Base-by-base conservation (phyloP, 495 filamentous ascomycete genomes). In the Aspergillus cavernicola region DNA sequence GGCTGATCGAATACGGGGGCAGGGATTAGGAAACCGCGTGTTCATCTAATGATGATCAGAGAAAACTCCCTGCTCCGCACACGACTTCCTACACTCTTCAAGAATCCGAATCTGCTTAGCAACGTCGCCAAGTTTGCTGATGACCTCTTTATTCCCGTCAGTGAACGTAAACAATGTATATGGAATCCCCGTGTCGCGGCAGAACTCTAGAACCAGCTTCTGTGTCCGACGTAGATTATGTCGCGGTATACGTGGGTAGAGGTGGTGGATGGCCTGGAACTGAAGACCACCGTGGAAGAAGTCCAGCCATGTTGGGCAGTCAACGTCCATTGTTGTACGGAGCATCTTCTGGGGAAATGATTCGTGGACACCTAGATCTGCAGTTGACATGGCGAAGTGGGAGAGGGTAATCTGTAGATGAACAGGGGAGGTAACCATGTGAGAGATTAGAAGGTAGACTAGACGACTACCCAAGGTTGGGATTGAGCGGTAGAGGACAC, bases 301-400 rank as follows among this genome's bases (percentile, higher is more conserved):
- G 63, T 98, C 93, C 15, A 98, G 77, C 93, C 93, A 98, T 24
- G 83, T 74, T 1, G 93, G 89, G 65, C 93, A 98, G 65, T 96
- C 92, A 15, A 98, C 87, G 55, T 98, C 93, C 93, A 97, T 97
- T 7, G 93, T 97, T 10, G 93, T 98, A 51, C 93, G 81, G 43
- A 98, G 79, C 93, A 97, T 97, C 69, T 87, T 90, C 72, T 98
- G 93, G 2, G 93, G 85, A 67, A 97, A 98, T 12, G 87, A 92
- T 71, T 98, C 93, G 50, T 84, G 74, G 3, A 85, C 78, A 1
- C 93, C 93, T 22, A 96, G 74, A 60, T 97, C 93, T 7, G 90
- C 82, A 1, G 93, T 97, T 57, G 85, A 90, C 93, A 97, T 98
- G 52, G 91, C 89, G 67, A 96, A 98, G 70, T 98, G 93, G 9